phyloP scores from a whole-genome alignment of 2,329 filamentous ascomycete genomes.

The Pyrenochaeta sp. region DNA sequence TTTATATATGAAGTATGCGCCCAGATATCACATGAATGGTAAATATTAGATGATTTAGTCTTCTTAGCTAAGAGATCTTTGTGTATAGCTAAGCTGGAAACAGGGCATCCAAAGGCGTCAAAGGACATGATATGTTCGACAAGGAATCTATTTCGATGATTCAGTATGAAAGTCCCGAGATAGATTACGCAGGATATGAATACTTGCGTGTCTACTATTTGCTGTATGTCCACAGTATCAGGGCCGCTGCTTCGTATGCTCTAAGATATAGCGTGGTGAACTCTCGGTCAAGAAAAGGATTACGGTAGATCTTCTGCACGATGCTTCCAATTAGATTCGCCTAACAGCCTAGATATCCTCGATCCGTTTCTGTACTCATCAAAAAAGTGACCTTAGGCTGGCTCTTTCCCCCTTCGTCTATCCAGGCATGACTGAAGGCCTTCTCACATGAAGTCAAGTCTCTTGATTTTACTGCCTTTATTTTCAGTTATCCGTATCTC shows the following conservation, averaged over 20 bases:
- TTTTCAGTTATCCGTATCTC: slow-evolving; percentile 49
- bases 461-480: slow-evolving; percentile 51
- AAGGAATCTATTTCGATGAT: slow-evolving; percentile 48
- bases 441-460: slow-evolving; percentile 59
- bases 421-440: slow-evolving; percentile 57
- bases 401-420: slow-evolving; percentile 16
- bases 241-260: slow-evolving; percentile 46
- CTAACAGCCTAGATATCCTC: slow-evolving; percentile 49
- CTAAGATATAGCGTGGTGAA: slow-evolving; percentile 51
- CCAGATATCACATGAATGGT: slow-evolving; percentile 50
- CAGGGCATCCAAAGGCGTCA: slow-evolving; percentile 56
- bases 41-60: not conserved
- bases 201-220: slow-evolving; percentile 56
- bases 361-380: slow-evolving; percentile 49
- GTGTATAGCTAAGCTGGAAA: slow-evolving; percentile 20
- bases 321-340: slow-evolving; percentile 52
- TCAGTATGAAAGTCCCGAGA: slow-evolving; percentile 50
- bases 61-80: slow-evolving; percentile 9
- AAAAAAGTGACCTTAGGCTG: slow-evolving; percentile 38
- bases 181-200: slow-evolving; percentile 55
- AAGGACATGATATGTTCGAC: slow-evolving; percentile 53
- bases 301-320: slow-evolving; percentile 58
- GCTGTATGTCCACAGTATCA: slow-evolving; percentile 42
- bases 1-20: slow-evolving; percentile 53
- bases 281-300: slow-evolving; percentile 42